Evolutionary conservation across 2,329 filamentous ascomycete genomes (phyloP).

Genomic region (Graphium sp.): DNA sequence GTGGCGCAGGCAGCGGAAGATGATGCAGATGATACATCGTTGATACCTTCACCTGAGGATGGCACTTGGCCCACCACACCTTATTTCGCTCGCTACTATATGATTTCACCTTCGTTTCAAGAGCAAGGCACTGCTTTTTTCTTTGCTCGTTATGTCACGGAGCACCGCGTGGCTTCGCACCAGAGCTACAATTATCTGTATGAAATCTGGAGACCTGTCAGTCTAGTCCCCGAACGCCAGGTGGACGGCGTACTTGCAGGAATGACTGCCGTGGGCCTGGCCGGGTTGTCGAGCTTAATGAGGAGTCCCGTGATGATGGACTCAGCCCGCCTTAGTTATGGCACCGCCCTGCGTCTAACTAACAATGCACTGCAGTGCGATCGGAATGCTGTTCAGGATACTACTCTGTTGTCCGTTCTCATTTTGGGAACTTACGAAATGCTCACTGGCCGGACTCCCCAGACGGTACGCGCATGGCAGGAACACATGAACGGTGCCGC

Average conservation of each 20-base stretch:
- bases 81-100: conserved; percentile 13
- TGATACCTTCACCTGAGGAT: conserved; percentile 14
- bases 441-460: conserved; percentile 25
- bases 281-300: conserved; percentile 29
- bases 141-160: conserved; percentile 31
- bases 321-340: conserved; percentile 31
- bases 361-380: conserved; percentile 30
- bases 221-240: conserved; percentile 13
- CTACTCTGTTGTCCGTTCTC: conserved; percentile 34
- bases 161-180: conserved; percentile 23
- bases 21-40: conserved; percentile 11
- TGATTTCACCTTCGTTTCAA: conserved; percentile 16
- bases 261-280: conserved; percentile 36
- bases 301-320: conserved; percentile 22
- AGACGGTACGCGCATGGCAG: conserved; percentile 32
- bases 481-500: conserved; percentile 35
- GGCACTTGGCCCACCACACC: conserved; percentile 14
- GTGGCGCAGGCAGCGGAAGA: too few species aligned
- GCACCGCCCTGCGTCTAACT: conserved; percentile 29
- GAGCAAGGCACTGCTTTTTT: conserved; percentile 29
- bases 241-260: conserved; percentile 30
- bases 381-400: conserved; percentile 23
- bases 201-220: conserved; percentile 30
- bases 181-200: conserved; percentile 36
- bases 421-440: conserved; percentile 38